Evolutionary conservation across 2,329 filamentous ascomycete genomes (phyloP).

Genomic region (Sclerotinia trifoliorum): DNA sequence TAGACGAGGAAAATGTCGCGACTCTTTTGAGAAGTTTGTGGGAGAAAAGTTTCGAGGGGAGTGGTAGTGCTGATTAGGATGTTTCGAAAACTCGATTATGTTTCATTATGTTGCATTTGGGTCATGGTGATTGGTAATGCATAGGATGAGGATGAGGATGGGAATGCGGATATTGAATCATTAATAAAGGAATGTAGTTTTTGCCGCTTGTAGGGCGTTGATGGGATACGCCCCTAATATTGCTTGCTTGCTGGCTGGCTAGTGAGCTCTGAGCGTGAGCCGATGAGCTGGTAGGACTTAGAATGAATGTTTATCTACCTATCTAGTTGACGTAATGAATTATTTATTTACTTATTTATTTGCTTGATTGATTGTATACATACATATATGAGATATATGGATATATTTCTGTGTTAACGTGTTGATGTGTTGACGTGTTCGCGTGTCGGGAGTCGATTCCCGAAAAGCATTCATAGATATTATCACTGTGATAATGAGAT

Average conservation of each 20-base stretch:
- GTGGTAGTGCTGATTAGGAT: slow-evolving; percentile 47
- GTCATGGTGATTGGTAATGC: background rate
- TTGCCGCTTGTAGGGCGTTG: background rate
- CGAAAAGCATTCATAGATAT: no score
- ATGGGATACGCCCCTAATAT: background rate
- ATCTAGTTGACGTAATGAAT: background rate
- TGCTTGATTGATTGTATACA: no score
- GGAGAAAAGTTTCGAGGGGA: slow-evolving; percentile 57
- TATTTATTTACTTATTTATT: no score
- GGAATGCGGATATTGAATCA: background rate
- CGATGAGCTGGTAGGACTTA: background rate
- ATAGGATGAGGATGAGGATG: background rate
- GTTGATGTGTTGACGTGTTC: background rate
- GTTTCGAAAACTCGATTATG: background rate
- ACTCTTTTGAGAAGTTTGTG: slow-evolving; percentile 57
- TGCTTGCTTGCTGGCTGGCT: background rate
- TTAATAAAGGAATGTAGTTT: slow-evolving; percentile 7
- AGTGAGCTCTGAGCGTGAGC: no score
- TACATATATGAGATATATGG: background rate
- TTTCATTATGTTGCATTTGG: background rate
- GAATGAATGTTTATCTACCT: background rate
- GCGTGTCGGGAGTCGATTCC: background rate
- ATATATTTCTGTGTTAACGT: background rate
- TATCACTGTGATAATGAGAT: no score
- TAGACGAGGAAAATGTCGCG: slow-evolving; percentile 45